Base-by-base conservation (phyloP, 306 rosid species). In the Hippophae tibetana region DNA sequence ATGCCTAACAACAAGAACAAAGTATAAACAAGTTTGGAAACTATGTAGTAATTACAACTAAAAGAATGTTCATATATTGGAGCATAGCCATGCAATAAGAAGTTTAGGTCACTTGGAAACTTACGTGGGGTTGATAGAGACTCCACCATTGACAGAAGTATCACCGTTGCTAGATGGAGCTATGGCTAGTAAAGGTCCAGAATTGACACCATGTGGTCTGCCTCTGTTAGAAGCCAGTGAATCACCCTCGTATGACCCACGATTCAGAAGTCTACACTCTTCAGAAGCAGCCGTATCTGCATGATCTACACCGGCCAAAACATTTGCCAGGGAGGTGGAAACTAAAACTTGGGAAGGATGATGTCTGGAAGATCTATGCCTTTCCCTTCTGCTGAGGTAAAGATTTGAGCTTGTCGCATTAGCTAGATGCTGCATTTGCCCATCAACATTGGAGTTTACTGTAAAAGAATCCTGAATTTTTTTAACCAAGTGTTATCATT, bases 401-500 rank as follows among this genome's bases (percentile, higher is more conserved):
- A 60, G 92, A 60, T 80, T 78, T 78, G 89, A 84, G 67, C 72
- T 77, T 10, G 83, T 70, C 5, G 0, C 85, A 47, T 82, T 85
- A 69, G 77, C 78, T 71, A 87, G 80, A 77, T 76, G 92, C 70
- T 72, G 90, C 95, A 83, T 85, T 47, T 72, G 81, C 54, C 81
- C 96, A n/a, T 86, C 88, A 65, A 77, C 61, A 77, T 78, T 86
- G 56, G 79, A 78, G 66, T 87, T 89, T 40, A 81, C 90, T 27
- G 96, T 80, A 66, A 60, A 73, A 43, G 82, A 78, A 52, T 83
- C 97, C 97, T 90, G 89, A 66, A 47, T 63, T 62, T 25, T 61
- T 52, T 49, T 62, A 57, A 56, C 63, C 52, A 48, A 14, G 38
- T 40, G 47, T 31, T 31, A 26, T 47, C 54, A 69, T 25, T 54